These are phyloP conservation scores for Podaxis mareebaensis DNA, from an alignment of 768 basidiomycete species.

Conservation along the genomic window DNA sequence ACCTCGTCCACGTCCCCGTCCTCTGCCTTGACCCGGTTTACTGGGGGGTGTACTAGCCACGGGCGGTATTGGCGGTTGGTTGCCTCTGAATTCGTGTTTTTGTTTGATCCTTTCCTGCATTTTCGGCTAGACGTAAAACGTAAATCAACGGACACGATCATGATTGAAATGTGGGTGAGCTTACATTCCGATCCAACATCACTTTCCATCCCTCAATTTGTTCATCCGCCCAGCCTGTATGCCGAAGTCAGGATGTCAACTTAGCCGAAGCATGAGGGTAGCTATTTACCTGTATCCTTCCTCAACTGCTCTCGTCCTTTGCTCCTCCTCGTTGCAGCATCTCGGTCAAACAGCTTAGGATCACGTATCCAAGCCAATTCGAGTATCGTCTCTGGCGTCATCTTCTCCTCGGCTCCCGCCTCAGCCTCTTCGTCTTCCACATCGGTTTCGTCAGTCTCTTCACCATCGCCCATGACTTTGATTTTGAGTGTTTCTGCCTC, in stretches of 20 bases:
- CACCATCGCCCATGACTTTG: constrained; percentile 62
- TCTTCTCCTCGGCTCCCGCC: constrained; percentile 22
- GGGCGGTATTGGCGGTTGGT: constrained; percentile 33
- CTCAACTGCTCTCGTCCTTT: constrained; percentile 68
- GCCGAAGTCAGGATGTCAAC: background rate
- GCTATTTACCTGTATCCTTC: constrained; percentile 58
- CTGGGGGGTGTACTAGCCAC: background rate
- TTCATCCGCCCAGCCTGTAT: constrained; percentile 70
- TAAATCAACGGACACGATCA: background rate
- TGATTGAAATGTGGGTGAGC: constrained; percentile 26
- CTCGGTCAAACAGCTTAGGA: constrained; percentile 75
- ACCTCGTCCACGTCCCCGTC: constrained; percentile 24
- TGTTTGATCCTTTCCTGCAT: constrained; percentile 67
- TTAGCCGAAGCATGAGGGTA: background rate
- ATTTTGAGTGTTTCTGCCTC: constrained; percentile 31
- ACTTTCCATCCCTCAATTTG: constrained; percentile 93
- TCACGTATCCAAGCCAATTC: constrained; percentile 79
- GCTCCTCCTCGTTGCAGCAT: constrained; percentile 68
- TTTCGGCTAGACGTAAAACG: constrained; percentile 49
- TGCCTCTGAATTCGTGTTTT: constrained; percentile 78
- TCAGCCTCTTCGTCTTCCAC: constrained; percentile 34
- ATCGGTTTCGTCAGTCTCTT: constrained; percentile 39
- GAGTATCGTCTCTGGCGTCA: constrained; percentile 59
- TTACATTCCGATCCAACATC: constrained; percentile 86
- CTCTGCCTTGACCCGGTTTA: constrained; percentile 24